Conservation (phyloP, 208 protist genomes). For the Naegleria gruberi region DNA sequence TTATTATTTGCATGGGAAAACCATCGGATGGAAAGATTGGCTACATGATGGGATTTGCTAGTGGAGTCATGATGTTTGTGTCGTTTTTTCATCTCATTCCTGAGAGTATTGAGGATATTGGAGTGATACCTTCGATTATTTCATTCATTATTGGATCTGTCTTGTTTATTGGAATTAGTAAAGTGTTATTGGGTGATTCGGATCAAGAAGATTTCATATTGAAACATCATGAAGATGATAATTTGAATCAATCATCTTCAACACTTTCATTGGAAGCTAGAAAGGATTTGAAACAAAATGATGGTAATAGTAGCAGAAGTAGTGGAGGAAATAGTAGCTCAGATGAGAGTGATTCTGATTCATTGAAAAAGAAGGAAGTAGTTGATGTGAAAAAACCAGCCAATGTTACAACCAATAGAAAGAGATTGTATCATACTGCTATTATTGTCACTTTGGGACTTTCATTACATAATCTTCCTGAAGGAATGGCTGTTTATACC, state of each 20-base stretch:
- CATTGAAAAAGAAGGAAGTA: neutral
- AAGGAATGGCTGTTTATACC: constrained; percentile 17
- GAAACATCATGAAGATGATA: too few species aligned
- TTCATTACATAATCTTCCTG: constrained; percentile 10
- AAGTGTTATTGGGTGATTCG: neutral
- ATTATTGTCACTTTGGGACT: neutral
- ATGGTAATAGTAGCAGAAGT: neutral
- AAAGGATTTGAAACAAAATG: neutral
- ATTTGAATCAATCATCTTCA: too few species aligned
- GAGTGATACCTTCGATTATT: neutral
- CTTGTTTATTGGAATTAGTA: neutral
- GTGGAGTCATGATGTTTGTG: constrained; percentile 1
- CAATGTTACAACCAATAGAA: neutral
- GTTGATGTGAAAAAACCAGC: neutral
- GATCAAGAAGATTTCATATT: neutral
- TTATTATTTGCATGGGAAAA: neutral
- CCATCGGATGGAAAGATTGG: neutral
- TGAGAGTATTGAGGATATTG: constrained; percentile 8
- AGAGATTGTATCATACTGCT: neutral
- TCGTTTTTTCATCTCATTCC: constrained; percentile 5
- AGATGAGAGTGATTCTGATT: neutral
- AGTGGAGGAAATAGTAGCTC: neutral
- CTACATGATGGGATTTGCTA: neutral
- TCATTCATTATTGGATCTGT: neutral
- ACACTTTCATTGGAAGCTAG: neutral